Base-by-base conservation (phyloP, 495 filamentous ascomycete genomes). In the Penicillium cosmopolitanum region DNA sequence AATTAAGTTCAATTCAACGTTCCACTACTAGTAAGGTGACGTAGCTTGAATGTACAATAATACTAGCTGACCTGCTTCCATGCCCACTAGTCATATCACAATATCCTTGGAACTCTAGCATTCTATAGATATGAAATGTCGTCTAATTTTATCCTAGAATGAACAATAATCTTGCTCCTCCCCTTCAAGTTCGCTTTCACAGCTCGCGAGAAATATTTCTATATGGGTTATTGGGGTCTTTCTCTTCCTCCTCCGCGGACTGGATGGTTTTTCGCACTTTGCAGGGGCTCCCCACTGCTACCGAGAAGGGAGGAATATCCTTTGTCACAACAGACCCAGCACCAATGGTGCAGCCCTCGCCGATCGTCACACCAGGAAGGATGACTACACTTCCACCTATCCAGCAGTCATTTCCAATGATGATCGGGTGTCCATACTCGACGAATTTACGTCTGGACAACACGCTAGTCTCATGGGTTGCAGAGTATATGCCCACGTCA, bases 381-480 rank as follows among this genome's bases (percentile, higher is more conserved):
- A 96, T 79, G 15, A 80, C 76, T 3, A 86, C 88, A 65, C 85
- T 85, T 0, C 89, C 91, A 0, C 90, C 89, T 35, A 96, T 74
- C 91, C 91, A 96, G 62, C 89, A 92, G 67, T 95, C 91, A 58
- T 92, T 87, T 0, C 85, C 89, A 52, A 96, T 84, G 2, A 67
- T 76, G 51, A 96, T 87, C 12, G 87, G 84, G 54, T 80, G 83
- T 1, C 90, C 91, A 10, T 76, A 68, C 71, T 96, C 91, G 0
- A 90, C 85, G 0, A 88, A 88, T 46, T 80, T 73, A 6, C 81
- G 83, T 0, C 91, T 87, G 56, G 90, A 87, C 18, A 88, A 78
- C 4, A 89, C 60, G 7, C 74, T 73, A 0, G 88, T 87, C 53
- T 91, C 87, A 67, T 95, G 91, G 0, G 82, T 83, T 0, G 78